These are phyloP conservation scores for Sideroxylon spinosum DNA, from an alignment of 179 eudicot species.

Conservation along the genomic window DNA sequence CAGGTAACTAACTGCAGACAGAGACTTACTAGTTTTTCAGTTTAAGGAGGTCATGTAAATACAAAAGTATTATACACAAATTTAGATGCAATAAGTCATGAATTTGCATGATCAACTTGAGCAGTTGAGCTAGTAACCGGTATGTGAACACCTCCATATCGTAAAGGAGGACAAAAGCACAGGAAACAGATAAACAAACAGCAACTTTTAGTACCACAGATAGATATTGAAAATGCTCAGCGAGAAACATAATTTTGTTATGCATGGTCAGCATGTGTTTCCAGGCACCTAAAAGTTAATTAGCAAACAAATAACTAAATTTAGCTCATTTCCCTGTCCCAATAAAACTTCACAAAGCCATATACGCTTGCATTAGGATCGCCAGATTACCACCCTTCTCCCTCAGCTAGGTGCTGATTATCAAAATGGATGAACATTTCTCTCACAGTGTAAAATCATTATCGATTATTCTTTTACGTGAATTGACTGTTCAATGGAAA, in stretches of 20 bases:
- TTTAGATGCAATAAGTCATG: not conserved
- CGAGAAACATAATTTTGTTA: not conserved
- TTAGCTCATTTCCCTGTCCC: not conserved
- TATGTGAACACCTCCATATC: not conserved
- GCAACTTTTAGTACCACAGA: not conserved
- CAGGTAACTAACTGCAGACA: not conserved
- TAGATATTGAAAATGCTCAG: not conserved
- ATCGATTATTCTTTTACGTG: not conserved
- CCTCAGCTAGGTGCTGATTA: not conserved
- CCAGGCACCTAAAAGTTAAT: not conserved
- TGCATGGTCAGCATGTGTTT: not conserved
- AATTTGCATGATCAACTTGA: slow-evolving; percentile 2
- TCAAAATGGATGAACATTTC: not conserved
- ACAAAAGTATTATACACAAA: not conserved
- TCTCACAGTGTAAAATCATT: not conserved
- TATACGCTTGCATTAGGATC: not conserved
- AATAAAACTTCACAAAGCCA: not conserved
- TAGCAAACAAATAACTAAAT: not conserved
- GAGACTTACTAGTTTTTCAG: slow-evolving; percentile 7
- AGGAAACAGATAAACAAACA: too few species aligned
- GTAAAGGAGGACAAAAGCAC: not conserved
- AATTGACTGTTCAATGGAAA: slow-evolving; percentile 1
- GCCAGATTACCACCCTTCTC: not conserved
- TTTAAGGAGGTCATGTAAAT: not conserved
- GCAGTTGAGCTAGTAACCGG: too few species aligned